Evolutionary conservation across 768 basidiomycete genomes (phyloP), one percentile per base, ranked within the genome.

Genomic region (Russula ochroleuca): DNA sequence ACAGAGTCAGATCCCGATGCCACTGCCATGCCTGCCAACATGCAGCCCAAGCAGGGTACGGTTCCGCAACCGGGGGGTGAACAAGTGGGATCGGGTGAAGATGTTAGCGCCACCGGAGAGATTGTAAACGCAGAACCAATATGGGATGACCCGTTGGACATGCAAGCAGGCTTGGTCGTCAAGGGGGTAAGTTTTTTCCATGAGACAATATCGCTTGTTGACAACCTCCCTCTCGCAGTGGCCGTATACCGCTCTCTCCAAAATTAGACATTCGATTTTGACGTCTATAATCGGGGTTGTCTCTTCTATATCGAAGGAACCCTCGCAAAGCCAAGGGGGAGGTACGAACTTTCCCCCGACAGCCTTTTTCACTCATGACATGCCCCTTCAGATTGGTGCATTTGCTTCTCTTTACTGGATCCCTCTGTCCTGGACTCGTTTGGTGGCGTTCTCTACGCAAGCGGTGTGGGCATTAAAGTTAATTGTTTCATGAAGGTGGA

Each of bases 401-500:
- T 77, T 48, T 78, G 72, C 38, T 61, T 88, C 19, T 71, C 71
- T 11, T 70, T 88, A 17, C 76, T 80, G 9, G 87, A 88, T 67
- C 80, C 82, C 3, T 83, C 83, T 31, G 78, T 76, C 51, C 72
- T 72, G n/a, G 66, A 70, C 33, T 67, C 72, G n/a, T 67, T 73
- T 7, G 71, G 69, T 28, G 62, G 65, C 45, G 57, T 72, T 31
- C 54, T 69, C 6, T 58, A 48, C 33, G 62, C 57, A 64, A 71
- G 81, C 28, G 40, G 37, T 15, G 57, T 25, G 45, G 64, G 70
- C 28, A 68, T 73, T 17, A 68, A 61, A 33, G 55, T 74, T 10
- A 73, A 85, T 78, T 83, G 80, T 58, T 90, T 90, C 68, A 78
- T 80, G 66, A 75, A 73, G 52, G 68, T 81, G 64, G 43, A 68